phyloP scores from a whole-genome alignment of 2,329 filamentous ascomycete species.

The Calonectria pteridis region DNA sequence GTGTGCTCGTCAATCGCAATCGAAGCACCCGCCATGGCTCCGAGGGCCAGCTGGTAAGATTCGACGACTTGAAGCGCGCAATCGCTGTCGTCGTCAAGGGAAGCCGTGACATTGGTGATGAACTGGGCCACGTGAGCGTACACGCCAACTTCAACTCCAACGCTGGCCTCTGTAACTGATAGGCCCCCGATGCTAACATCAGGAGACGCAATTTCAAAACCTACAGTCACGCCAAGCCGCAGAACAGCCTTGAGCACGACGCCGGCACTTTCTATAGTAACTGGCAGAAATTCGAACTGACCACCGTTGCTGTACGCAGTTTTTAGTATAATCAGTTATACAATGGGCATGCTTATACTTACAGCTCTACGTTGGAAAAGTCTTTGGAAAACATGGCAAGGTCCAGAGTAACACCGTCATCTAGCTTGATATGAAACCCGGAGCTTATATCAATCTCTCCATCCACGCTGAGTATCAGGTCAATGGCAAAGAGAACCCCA shows the following conservation, averaged over 20 bases:
- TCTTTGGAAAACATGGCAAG: constrained; percentile 64
- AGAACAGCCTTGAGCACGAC: constrained; percentile 61
- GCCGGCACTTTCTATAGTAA: constrained; percentile 58
- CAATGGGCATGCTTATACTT: constrained; percentile 44
- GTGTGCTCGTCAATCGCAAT: constrained; percentile 56
- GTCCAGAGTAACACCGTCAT: constrained; percentile 62
- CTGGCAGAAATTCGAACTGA: constrained; percentile 68
- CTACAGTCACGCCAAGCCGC: constrained; percentile 60
- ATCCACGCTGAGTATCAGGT: constrained; percentile 64
- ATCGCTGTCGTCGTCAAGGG: constrained; percentile 47
- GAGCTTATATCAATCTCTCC: constrained; percentile 62
- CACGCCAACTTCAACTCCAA: constrained; percentile 62
- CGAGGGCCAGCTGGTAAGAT: constrained; percentile 64
- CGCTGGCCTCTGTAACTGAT: constrained; percentile 45
- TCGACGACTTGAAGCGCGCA: constrained; percentile 62
- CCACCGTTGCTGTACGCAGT: constrained; percentile 59
- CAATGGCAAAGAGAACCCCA: constrained; percentile 62
- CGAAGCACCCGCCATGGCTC: constrained; percentile 66
- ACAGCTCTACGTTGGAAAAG: constrained; percentile 63
- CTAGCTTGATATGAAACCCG: constrained; percentile 67
- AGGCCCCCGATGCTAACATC: constrained; percentile 3
- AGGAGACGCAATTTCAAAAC: constrained; percentile 46
- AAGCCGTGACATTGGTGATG: constrained; percentile 61
- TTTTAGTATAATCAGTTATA: neutral
- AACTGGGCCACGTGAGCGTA: constrained; percentile 68